Percentiles rank a stretch among this genome's conserved stretches.
phyloP scores from a whole-genome alignment of 2,329 filamentous ascomycete genomes.

The Colletotrichum sojae region DNA sequence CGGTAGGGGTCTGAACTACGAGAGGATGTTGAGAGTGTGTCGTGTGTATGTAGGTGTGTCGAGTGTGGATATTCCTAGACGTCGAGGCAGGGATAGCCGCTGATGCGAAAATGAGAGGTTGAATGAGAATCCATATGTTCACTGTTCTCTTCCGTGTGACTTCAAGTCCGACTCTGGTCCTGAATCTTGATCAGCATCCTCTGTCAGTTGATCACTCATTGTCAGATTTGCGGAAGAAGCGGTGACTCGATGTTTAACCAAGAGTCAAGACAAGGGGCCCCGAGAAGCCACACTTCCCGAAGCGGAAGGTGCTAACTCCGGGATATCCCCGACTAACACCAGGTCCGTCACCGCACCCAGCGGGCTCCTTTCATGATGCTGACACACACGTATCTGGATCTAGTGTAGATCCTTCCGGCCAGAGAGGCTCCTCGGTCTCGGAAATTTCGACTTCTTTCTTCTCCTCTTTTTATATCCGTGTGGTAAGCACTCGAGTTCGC shows the following conservation, averaged over 20 bases:
- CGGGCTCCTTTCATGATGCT: background rate
- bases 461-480: background rate
- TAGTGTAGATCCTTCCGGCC: background rate
- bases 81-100: background rate
- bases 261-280: background rate
- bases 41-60: background rate
- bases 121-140: conserved; percentile 12
- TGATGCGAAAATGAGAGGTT: conserved; percentile 22
- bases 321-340: conserved; percentile 18
- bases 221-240: no score
- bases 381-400: background rate
- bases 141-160: no score
- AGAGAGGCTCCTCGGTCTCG: no score
- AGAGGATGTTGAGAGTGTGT: background rate
- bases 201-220: no score
- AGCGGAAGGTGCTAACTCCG: conserved; percentile 17
- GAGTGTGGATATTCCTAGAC: background rate
- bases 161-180: no score
- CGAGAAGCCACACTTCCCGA: conserved; percentile 9
- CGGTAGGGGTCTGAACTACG: background rate
- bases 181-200: no score
- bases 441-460: background rate
- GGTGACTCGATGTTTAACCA: no score
- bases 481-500: no score
- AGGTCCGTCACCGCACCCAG: background rate